Evolutionary conservation across 2,329 filamentous ascomycete genomes (phyloP).

Genomic region (Phyllosticta paracitricarpa): DNA sequence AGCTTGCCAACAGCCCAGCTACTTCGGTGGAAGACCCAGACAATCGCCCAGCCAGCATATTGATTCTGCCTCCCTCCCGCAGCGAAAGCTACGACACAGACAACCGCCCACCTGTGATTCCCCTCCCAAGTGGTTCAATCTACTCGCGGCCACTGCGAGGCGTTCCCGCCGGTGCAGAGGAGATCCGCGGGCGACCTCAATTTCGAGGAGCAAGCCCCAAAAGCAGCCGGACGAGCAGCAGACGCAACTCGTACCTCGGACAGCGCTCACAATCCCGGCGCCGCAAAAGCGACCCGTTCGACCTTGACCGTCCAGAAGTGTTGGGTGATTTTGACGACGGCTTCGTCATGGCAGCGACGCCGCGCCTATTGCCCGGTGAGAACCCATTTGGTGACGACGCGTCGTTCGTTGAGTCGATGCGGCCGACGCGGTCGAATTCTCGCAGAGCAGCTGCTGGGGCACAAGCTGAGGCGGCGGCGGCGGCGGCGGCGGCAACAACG

Average conservation of each 20-base stretch:
- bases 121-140: background rate
- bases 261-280: constrained; percentile 13
- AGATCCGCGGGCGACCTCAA: background rate
- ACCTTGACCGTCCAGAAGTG: constrained; percentile 31
- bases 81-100: background rate
- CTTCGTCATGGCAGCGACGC: background rate
- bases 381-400: background rate
- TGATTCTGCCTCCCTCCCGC: constrained; percentile 1
- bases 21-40: background rate
- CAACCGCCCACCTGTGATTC: background rate
- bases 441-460: background rate
- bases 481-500: background rate
- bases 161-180: background rate
- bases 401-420: background rate
- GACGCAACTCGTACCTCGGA: background rate
- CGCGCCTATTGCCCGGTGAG: background rate
- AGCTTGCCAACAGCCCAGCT: background rate
- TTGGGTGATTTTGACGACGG: constrained; percentile 16
- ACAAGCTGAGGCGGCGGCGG: background rate
- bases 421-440: background rate
- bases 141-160: background rate
- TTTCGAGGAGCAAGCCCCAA: background rate
- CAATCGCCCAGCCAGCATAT: background rate
- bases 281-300: constrained; percentile 31
- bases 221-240: background rate